Evolutionary conservation across 179 eudicot genomes (phyloP).

Genomic region (Vitellaria paradoxa): DNA sequence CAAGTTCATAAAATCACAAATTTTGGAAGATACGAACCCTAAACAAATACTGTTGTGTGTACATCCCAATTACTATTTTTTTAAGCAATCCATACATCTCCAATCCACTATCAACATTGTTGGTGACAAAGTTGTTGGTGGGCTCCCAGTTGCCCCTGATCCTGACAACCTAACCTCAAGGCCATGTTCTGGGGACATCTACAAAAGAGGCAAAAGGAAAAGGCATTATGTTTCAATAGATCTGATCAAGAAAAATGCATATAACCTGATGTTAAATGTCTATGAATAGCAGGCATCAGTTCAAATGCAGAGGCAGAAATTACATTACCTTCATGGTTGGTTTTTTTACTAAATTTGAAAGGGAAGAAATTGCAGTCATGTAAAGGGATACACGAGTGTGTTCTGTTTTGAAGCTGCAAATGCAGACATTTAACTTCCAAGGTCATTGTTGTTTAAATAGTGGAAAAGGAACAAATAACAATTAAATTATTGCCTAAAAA

Average conservation of each 20-base stretch:
- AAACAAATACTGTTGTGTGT: not conserved
- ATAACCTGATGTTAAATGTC: not conserved
- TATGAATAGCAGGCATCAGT: not conserved
- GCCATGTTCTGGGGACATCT: slow-evolving; percentile 77
- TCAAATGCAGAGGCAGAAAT: not conserved
- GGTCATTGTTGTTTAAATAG: not conserved
- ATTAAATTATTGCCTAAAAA: not conserved
- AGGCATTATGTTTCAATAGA: not conserved
- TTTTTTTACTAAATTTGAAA: slow-evolving; percentile 66
- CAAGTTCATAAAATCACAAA: slow-evolving; percentile 17
- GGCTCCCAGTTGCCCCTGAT: slow-evolving; percentile 70
- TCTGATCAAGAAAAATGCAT: slow-evolving; percentile 6
- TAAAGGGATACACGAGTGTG: slow-evolving; percentile 73
- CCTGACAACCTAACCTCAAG: slow-evolving; percentile 79
- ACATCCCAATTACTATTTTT: not conserved
- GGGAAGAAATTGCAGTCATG: slow-evolving; percentile 82
- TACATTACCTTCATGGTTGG: slow-evolving; percentile 65
- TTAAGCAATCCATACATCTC: slow-evolving; percentile 62
- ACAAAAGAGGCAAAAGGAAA: slow-evolving; percentile 14
- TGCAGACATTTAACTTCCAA: not conserved
- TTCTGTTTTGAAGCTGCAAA: slow-evolving; percentile 76
- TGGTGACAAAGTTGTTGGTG: slow-evolving; percentile 91
- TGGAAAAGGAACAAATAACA: not conserved
- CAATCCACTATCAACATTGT: slow-evolving; percentile 64
- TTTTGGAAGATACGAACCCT: slow-evolving; percentile 2